Evolutionary conservation across 2,329 filamentous ascomycete species (phyloP).

Genomic region (Cercospora zeae-maydis): DNA sequence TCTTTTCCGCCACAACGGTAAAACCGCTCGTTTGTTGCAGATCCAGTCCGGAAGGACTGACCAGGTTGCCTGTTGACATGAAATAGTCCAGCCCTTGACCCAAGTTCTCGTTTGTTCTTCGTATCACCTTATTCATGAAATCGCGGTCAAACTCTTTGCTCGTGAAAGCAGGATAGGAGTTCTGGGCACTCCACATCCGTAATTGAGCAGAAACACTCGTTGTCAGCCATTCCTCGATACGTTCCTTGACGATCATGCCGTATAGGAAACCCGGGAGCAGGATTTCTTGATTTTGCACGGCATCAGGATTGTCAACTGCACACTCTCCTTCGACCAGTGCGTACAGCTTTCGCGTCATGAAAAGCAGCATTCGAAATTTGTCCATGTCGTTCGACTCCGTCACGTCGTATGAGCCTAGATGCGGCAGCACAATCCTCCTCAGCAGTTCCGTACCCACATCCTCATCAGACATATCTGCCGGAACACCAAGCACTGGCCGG

Average conservation of each 20-base stretch:
- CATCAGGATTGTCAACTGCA: conserved; percentile 90
- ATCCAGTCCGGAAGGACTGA: conserved; percentile 87
- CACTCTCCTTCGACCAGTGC: conserved; percentile 89
- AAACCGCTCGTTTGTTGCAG: conserved; percentile 92
- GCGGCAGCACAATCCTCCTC: conserved; percentile 82
- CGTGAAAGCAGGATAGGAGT: conserved; percentile 59
- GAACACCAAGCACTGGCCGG: conserved; percentile 77
- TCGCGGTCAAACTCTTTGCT: conserved; percentile 75
- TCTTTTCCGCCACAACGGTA: conserved; percentile 95
- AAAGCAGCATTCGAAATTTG: conserved; percentile 90
- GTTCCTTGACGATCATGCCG: conserved; percentile 92
- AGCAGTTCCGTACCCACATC: conserved; percentile 90
- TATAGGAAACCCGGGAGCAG: conserved; percentile 90
- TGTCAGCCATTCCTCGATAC: conserved; percentile 83
- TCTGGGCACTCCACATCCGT: conserved; percentile 53
- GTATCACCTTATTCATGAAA: conserved; percentile 73
- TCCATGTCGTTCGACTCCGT: conserved; percentile 80
- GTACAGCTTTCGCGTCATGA: conserved; percentile 96
- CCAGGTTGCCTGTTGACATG: conserved; percentile 88
- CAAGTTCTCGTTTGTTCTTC: conserved; percentile 80
- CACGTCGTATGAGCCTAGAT: conserved; percentile 81
- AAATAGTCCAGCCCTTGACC: conserved; percentile 90
- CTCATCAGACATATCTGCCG: conserved; percentile 79
- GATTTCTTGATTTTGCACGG: conserved; percentile 93
- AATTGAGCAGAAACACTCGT: conserved; percentile 47